Percentiles rank a stretch among this genome's conserved stretches.
These are phyloP conservation scores for Penicillium nordicum DNA, from an alignment of 2,329 filamentous ascomycete genomes.

Conservation along the genomic window DNA sequence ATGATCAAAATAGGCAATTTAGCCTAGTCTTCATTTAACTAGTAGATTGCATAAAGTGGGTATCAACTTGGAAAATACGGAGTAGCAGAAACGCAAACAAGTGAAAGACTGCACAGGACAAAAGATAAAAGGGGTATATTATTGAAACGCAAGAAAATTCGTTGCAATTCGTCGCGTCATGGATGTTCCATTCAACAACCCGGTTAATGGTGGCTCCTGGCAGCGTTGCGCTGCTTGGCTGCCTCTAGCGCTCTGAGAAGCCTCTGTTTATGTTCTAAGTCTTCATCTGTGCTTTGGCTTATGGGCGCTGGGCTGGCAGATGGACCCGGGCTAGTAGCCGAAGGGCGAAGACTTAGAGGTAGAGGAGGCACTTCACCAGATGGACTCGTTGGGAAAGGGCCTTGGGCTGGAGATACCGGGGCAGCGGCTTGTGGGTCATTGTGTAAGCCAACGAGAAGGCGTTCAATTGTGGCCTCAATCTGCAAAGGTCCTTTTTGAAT, in stretches of 20 bases:
- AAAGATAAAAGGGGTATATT: constrained; percentile 9
- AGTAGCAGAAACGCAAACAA: background rate
- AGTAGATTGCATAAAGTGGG: constrained; percentile 6
- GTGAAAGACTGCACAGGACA: background rate
- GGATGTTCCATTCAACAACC: background rate
- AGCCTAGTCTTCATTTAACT: constrained; percentile 8
- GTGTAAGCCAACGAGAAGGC: constrained; percentile 37
- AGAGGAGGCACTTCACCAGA: constrained; percentile 20
- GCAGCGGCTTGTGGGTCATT: constrained; percentile 26
- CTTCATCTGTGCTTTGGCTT: constrained; percentile 21
- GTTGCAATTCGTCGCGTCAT: constrained; percentile 24
- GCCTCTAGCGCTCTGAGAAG: constrained; percentile 51
- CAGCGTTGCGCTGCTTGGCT: constrained; percentile 54
- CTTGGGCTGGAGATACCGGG: constrained; percentile 6
- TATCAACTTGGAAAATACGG: constrained; percentile 6
- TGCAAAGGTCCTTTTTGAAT: constrained; percentile 40
- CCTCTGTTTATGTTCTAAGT: constrained; percentile 46
- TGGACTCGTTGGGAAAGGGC: constrained; percentile 9
- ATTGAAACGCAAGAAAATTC: constrained; percentile 18
- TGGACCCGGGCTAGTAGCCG: constrained; percentile 17
- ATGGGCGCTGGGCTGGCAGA: constrained; percentile 4
- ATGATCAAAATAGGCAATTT: constrained; percentile 2
- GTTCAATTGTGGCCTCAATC: constrained; percentile 37
- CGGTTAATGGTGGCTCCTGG: constrained; percentile 22
- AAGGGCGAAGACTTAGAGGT: constrained; percentile 28